Evolutionary conservation across 768 basidiomycete genomes (phyloP), one percentile per base, ranked within the genome.

Genomic region (Mrakia gelida): DNA sequence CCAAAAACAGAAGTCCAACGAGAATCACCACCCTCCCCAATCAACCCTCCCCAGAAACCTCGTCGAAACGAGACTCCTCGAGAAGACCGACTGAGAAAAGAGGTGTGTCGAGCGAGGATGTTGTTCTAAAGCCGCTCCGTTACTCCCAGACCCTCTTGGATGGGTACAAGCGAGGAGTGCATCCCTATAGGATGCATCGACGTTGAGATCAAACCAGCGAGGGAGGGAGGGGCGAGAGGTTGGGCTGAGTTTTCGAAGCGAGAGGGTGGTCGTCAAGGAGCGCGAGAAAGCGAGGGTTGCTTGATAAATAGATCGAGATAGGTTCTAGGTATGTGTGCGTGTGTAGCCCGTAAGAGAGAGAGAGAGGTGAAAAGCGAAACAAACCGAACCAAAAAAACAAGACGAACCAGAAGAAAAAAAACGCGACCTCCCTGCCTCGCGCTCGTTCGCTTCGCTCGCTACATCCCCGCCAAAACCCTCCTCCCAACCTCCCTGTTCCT

Each of bases 61-160:
- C 34, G 16, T n/a, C 34, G 16, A 43, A 11, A 26, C 21, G 45
- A 41, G 10, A 26, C 28, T 34, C 30, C 10, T 28, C 28, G 38
- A 38, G 38, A n/a, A n/a, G n/a, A n/a, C 38, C 8, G 38, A 8
- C 38, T 38, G 38, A 38, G 38, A 38, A 32, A 21, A 21, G 13
- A 67, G 49, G 13, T 11, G 6, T 59, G 59, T 28, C 9, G n/a
- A 28, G 26, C 26, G 59, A 70, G 67, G 23, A 38, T 70, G 15
- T 18, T 70, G 67, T 21, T 70, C 41, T 70, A 70, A 70, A 70
- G 67, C 67, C 67, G 67, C 67, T 70, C 67, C 67, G 67, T 70
- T 70, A 70, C 67, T 70, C 67, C 67, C 67, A 70, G 67, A 41
- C 38, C 67, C 67, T 70, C 67, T 70, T 70, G 67, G 67, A 70